Evolutionary conservation across 1,139 yeast species (phyloP), one percentile per base, ranked within the genome.

Genomic region (Kodamaea suecica): DNA sequence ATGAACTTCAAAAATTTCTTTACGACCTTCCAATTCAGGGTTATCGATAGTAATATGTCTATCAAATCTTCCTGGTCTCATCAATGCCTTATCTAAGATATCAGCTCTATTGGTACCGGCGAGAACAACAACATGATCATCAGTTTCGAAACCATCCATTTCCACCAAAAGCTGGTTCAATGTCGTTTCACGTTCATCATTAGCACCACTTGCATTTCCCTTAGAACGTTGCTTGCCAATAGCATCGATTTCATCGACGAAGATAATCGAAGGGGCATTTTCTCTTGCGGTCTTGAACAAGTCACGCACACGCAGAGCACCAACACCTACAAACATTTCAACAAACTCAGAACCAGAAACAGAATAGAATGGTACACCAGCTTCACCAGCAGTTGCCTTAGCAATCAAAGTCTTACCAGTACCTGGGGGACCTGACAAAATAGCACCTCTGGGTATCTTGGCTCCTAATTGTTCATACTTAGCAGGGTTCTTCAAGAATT

Each of bases 321-420:
- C 98, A 11, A 92, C 97, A 68, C 98, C 98, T 24, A 88, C 97
- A 66, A 88, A 92, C 97, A 92, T 90, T 62, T 92, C 98, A 12
- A 92, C 95, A 48, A 92, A 92, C 57, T 92, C 97, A n/a, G 97
- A 88, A 48, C 97, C 98, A 4, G 95, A 85, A 9, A 92, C 97
- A 11, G 95, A 84, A 47, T 79, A 78, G 55, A 92, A 92, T 26
- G 98, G 97, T 30, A 92, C 98, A 33, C 92, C 95, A 0, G 97
- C 97, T 61, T 92, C 98, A 45, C 98, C 98, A 1, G 98, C 98
- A 29, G 97, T 92, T 4, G 98, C 98, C 59, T 86, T 90, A n/a
- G 98, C 98, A 39, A 92, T 68, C 44, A 92, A 68, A 1, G 98
- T 92, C 61, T 92, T 92, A 80, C 98, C 98, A 5, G 98, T 92